Percentiles rank a stretch among this genome's conserved stretches.
phyloP scores from a whole-genome alignment of 768 basidiomycete species.

The Lactarius trivialis region DNA sequence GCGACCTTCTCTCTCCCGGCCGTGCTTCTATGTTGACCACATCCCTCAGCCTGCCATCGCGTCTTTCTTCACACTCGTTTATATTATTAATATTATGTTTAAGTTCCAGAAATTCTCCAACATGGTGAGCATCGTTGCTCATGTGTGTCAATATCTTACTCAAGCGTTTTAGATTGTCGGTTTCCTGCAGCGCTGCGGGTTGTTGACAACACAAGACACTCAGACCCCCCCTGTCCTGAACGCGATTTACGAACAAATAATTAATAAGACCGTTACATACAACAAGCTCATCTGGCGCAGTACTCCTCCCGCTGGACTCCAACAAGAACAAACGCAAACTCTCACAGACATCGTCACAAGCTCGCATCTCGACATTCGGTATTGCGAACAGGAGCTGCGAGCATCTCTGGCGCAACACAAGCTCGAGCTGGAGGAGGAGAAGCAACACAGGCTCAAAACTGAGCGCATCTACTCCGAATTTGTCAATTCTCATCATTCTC shows the following conservation, averaged over 20 bases:
- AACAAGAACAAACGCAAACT: neutral
- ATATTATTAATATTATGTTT: neutral
- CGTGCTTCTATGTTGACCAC: neutral
- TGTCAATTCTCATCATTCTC: neutral
- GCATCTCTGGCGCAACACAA: neutral
- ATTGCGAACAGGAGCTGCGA: neutral
- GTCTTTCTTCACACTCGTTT: neutral
- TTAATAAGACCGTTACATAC: neutral
- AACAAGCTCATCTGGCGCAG: neutral
- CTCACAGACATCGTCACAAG: neutral
- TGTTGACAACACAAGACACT: neutral
- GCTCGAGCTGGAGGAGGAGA: neutral
- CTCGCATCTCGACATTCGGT: neutral
- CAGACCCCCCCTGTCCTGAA: constrained; percentile 1
- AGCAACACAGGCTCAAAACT: neutral
- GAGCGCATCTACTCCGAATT: neutral
- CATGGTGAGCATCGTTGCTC: neutral
- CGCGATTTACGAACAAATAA: constrained; percentile 12
- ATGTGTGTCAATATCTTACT: neutral
- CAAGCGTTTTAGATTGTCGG: neutral
- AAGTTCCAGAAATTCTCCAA: neutral
- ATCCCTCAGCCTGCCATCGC: neutral
- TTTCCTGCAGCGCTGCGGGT: constrained; percentile 2
- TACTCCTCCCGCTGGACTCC: neutral
- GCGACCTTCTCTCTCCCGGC: neutral